Base-by-base conservation (phyloP, 1,139 yeast genomes). In the Hyphopichia wangnamkhiaoensis region DNA sequence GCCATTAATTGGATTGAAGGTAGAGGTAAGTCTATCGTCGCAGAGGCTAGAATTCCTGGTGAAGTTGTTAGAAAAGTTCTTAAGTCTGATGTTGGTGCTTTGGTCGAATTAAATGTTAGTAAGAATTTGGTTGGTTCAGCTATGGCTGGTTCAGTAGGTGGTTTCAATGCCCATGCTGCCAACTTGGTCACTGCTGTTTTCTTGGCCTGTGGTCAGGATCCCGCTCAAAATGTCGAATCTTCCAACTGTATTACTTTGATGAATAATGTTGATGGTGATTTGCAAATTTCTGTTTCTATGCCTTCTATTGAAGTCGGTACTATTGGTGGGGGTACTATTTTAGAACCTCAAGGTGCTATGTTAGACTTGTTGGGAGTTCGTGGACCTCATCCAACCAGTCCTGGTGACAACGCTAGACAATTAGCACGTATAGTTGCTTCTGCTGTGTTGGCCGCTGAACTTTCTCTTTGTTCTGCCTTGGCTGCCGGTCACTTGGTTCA, bases 1-100 rank as follows among this genome's bases (percentile, higher is more conserved):
- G 98, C 98, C 16, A 86, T 93, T 52, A 93, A 93, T 68, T 93
- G 99, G 99, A 90, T 93, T 54, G 98, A 94, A 65, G 98, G 99
- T 38, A 85, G 99, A 69, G 99, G 99, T 58, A 93, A 93, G 67
- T 84, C 95, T 55, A 89, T 93, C 53, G 98, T 93, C 46, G 98
- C 98, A n/a, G 97, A 91, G 59, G 96, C 98, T 8, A 76, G 83
- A 42, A 78, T 94, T 46, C 97, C 98, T 8, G 82, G 79, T 25
- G 85, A 82, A 31, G 81, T 84, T 46, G 97, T 94, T 39, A 65
- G 71, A 42, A 81, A 80, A 47, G 96, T 93, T 24, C 74, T 93
- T 53, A 93, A 93, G 64, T 85, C 96, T 33, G 94, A 87, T 52
- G 98, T 93, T 38, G 89, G 84, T 55, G 95, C 97, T 0, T 73